Percentiles rank a stretch among this genome's conserved stretches.
Conservation (phyloP, 2,329 filamentous ascomycete genomes). For the Allantophomopsis lycopodina region DNA sequence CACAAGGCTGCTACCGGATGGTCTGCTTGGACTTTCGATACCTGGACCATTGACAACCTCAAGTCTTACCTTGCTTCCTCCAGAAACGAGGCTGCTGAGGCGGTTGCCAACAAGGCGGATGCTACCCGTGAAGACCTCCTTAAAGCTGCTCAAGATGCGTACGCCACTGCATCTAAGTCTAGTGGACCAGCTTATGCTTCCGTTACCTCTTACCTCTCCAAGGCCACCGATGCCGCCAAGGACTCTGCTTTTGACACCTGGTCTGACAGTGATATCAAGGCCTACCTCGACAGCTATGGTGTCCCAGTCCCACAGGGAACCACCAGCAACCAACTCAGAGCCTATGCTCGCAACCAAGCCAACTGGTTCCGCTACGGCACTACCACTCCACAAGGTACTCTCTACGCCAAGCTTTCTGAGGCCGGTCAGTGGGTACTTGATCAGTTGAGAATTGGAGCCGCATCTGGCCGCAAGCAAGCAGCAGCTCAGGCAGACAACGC, state of each 20-base stretch:
- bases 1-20: constrained; percentile 57
- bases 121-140: constrained; percentile 62
- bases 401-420: constrained; percentile 48
- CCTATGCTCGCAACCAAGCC: constrained; percentile 56
- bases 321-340: constrained; percentile 49
- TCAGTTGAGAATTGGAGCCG: constrained; percentile 31
- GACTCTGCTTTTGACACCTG: constrained; percentile 56
- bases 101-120: constrained; percentile 46
- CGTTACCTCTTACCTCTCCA: constrained; percentile 55
- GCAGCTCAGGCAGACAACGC: constrained; percentile 26
- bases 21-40: constrained; percentile 69
- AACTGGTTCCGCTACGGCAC: constrained; percentile 71
- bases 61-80: constrained; percentile 41
- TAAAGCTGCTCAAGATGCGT: constrained; percentile 46
- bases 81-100: constrained; percentile 39
- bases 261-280: constrained; percentile 56
- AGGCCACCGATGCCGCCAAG: constrained; percentile 53
- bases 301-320: constrained; percentile 25
- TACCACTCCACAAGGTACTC: constrained; percentile 46
- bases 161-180: constrained; percentile 41
- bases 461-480: constrained; percentile 28
- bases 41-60: constrained; percentile 58
- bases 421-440: constrained; percentile 30
- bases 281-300: constrained; percentile 69
- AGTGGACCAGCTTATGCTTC: constrained; percentile 48